Base-by-base conservation (phyloP, 495 filamentous ascomycete genomes). In the Chlorociboria aeruginascens region DNA sequence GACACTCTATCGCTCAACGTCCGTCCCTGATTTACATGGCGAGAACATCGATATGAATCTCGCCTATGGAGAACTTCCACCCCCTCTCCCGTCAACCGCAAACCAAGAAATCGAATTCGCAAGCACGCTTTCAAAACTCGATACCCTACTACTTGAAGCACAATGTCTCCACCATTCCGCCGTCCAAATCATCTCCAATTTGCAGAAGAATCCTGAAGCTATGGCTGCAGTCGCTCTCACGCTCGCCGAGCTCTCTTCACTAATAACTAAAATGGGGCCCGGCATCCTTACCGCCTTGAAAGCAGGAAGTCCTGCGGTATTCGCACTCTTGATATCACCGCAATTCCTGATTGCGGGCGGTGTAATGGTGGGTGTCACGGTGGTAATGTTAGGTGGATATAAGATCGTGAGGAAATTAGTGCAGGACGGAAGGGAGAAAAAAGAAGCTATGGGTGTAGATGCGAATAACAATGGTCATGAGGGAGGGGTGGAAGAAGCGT, bases 341-440 rank as follows among this genome's bases (percentile, higher is more conserved):
- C 86, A 98, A 59, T 98, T 98, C 60, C 70, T 95, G 32, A 94
- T 98, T 52, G 85, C 90, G 16, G 86, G 85, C 12, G 86, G 92
- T 14, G 78, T 96, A 20, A 89, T 84, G 0, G 77, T 93, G 0
- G 89, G 89, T 11, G 83, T 90, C 11, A 96, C 89, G 0, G 79
- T 98, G 4, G 82, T 98, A 54, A 89, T 92, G 67, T 81, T 98
- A 45, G 92, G 92, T 35, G 92, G 92, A 11, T 95, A 85, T 75
- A 95, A 92, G 69, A 95, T 98, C 58, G 79, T 98, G 67, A 93
- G 95, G 70, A 79, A 80, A 56, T 82, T 96, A 53, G 46, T 65
- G 55, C 61, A 67, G 50, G 50, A 58, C 40, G 58, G 59, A 31
- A 59, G 60, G 2, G 63, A 64, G 7, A 67, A 68, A 50, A 69